Base-by-base conservation (phyloP, 331 rosid genomes). In the Rosa hybrid region DNA sequence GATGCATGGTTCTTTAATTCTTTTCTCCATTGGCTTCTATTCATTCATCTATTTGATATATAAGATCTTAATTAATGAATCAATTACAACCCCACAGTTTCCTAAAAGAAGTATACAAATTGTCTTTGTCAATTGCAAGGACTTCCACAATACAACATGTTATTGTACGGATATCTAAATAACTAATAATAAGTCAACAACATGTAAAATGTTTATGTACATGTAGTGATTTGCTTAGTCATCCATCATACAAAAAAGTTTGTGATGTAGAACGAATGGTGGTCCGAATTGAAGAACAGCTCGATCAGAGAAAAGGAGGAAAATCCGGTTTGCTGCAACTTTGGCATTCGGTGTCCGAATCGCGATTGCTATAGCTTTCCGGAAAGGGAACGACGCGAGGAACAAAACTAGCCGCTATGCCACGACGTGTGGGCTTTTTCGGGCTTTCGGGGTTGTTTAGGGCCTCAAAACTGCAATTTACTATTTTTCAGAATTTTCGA, bases 81-180 rank as follows among this genome's bases (percentile, higher is more conserved):
- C 41, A 27, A 27, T 56, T 20, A 12, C 77, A 56, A 74, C 69
- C 4, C 38, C 69, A 41, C 63, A 42, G 0, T 25, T 27, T 38
- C 8, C 50, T 7, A 12, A 12, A n/a, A 75, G 3, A 21, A 39
- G 6, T 13, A n/a, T 6, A n/a, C 53, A 53, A 51, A 13, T 34
- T 38, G 38, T 74, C 67, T 18, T 17, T 53, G 34, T 73, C 77
- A 38, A 53, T 54, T 74, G 67, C 25, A 20, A 54, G 50, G 78
- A 45, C 7, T 54, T 74, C 78, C 53, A 39, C 14, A 38, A 16
- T 18, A 51, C 1, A 54, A 73, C 18, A 68, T 34, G 7, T 34
- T 9, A 57, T n/a, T 3, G 27, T 8, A 13, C 3, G 27, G 3
- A 13, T 18, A 50, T 73, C 30, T 39, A 38, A 39, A 44, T 34